Base-by-base conservation (phyloP, 805 yeast genomes). In the Myxozyma nipponensis region DNA sequence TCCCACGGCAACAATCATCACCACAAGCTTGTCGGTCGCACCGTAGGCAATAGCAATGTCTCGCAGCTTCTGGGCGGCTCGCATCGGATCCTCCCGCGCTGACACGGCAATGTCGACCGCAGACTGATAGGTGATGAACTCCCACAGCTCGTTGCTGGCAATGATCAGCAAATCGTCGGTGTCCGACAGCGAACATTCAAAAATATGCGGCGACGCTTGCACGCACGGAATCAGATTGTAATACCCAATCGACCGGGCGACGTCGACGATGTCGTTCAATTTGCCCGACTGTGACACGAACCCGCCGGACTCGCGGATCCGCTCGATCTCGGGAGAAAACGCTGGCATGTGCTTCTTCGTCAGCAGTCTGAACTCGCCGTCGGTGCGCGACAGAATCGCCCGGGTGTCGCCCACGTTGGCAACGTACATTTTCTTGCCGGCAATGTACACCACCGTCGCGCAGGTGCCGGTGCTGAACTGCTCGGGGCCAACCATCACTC, bases 11-110 rank as follows among this genome's bases (percentile, higher is more conserved):
- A 91, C 66, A 13, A 93, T 95, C 66, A 87, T 79, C 3, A 88
- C 93, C 15, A 90, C 79, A 10, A 85, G 75, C 60, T 86, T 86
- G 41, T 85, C 89, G 2, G 77, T 70, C 37, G 91, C 84, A 21
- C 98, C 98, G 66, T 89, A 93, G 1, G 96, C 83, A 53, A 91
- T 79, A 1, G 98, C 97, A 71, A 84, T 88, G 67, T 93, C 98
- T 63, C 98, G 79, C 59, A 93, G 73, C 63, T 86, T 88, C 60
- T 88, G 95, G 0, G 98, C 97, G 0, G 97, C 97, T 23, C 81
- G 66, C 81, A 87, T 83, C 1, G 97, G 95, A 59, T 86, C 87
- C 18, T 81, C 81, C 60, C 80, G 81, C 61, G 83, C 86, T 55
- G 83, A 86, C 54, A 96, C 76, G 13, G 90, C 83, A 49, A 93